Evolutionary conservation across 208 protist genomes (phyloP).

Genomic region (Trypanosoma platydactyli): DNA sequence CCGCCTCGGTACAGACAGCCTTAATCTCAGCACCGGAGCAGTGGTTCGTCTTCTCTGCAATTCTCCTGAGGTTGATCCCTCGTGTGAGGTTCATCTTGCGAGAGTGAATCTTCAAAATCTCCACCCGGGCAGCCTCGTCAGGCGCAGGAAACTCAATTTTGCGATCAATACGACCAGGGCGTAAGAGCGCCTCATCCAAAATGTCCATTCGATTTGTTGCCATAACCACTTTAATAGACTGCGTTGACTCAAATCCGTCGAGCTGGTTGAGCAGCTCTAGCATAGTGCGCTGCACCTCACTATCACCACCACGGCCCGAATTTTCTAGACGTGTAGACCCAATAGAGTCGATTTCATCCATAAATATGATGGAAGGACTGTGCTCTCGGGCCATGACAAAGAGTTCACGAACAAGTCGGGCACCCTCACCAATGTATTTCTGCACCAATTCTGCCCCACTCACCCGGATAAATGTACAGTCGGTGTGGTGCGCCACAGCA

Average conservation of each 20-base stretch:
- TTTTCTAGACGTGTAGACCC: slow-evolving; percentile 93
- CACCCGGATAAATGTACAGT: slow-evolving; percentile 98
- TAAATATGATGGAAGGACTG: slow-evolving; percentile 99
- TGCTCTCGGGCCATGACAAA: slow-evolving; percentile 99
- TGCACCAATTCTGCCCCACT: slow-evolving; percentile 99
- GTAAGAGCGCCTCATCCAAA: slow-evolving; percentile 98
- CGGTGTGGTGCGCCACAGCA: slow-evolving; percentile 99
- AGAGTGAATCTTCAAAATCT: slow-evolving; percentile 99
- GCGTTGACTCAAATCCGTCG: slow-evolving; percentile 99
- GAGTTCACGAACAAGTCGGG: slow-evolving; percentile 99
- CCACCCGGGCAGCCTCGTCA: slow-evolving; percentile 88
- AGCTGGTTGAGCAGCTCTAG: slow-evolving; percentile 99
- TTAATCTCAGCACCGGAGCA: slow-evolving; percentile 99
- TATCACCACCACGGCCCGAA: slow-evolving; percentile 89
- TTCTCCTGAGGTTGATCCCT: slow-evolving; percentile 98
- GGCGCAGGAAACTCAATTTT: slow-evolving; percentile 99
- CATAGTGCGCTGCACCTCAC: slow-evolving; percentile 99
- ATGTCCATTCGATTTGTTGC: slow-evolving; percentile 99
- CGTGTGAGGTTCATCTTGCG: slow-evolving; percentile 99
- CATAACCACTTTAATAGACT: slow-evolving; percentile 99
- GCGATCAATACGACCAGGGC: slow-evolving; percentile 99
- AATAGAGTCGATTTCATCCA: slow-evolving; percentile 99
- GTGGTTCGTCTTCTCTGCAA: slow-evolving; percentile 96
- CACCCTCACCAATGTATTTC: slow-evolving; percentile 99
- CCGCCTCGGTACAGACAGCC: slow-evolving; percentile 93